Base-by-base conservation (phyloP, 2,329 filamentous ascomycete species). In the Thielaviopsis ethacetica region DNA sequence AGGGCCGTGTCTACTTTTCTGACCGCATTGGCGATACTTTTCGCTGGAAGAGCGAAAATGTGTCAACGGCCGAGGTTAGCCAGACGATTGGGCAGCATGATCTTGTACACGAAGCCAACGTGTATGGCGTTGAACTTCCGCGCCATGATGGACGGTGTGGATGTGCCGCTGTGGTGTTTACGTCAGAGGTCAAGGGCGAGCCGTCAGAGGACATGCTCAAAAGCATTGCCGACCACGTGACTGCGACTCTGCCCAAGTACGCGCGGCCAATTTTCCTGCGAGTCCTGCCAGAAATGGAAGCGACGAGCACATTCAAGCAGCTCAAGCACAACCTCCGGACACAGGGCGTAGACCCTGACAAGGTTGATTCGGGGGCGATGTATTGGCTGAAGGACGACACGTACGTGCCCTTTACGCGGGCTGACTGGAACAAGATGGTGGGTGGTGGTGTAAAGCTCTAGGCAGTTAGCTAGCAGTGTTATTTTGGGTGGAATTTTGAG, bases 231-330 rank as follows among this genome's bases (percentile, higher is more conserved):
- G 66, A 71, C 0, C 83, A 89, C 65, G 78, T 78, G 0, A 67
- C 72, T 15, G 68, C 70, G 6, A 73, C 73, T 6, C 73, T 95
- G 26, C 89, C 90, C 0, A 78, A 76, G 54, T 94, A 86, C 66
- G 88, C 89, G 0, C 78, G 84, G 4, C 90, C 90, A 0, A 65
- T 93, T 0, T 95, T 95, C 71, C 68, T 95, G 54, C 77, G 90
- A 13, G 70, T 90, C 5, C 77, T 84, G 7, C 74, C 72, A 26
- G 76, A 78, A 26, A 71, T 78, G 53, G 81, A 85, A 65, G 76
- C 81, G 1, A 95, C 90, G 4, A 88, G 89, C 0, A 95, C 89
- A 54, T 86, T 89, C 66, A 95, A 95, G 75, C 87, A 94, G 72
- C 85, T 91, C 71, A 95, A 95, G 71, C 81, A 85, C 63, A 71